phyloP scores from a whole-genome alignment of 257 asterid genomes.

The Nicotiana benthamiana region DNA sequence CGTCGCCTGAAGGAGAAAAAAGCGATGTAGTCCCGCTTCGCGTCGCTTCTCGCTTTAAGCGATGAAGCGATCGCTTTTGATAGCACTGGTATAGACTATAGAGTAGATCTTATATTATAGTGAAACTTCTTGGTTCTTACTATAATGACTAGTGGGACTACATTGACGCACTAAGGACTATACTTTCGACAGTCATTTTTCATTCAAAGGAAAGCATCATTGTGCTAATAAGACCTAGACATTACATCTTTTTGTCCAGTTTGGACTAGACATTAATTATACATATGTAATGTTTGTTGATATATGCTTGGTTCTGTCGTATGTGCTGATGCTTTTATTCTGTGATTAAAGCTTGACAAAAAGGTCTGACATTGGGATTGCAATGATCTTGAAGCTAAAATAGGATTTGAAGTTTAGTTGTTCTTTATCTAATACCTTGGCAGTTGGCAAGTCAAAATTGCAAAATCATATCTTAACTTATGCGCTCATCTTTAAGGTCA shows the following conservation, averaged over 20 bases:
- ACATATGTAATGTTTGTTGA: not conserved
- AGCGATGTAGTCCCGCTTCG: too few species aligned
- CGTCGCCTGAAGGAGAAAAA: too few species aligned
- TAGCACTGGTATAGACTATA: not conserved
- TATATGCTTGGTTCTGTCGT: not conserved
- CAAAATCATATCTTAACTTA: not conserved
- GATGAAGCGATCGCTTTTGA: too few species aligned
- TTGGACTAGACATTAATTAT: not conserved
- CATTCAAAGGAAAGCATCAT: not conserved
- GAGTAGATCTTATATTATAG: not conserved
- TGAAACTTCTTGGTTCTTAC: not conserved
- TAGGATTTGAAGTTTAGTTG: not conserved
- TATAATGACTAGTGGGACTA: not conserved
- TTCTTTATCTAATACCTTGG: not conserved
- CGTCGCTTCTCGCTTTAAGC: too few species aligned
- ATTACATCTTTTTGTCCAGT: not conserved
- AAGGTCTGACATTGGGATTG: not conserved
- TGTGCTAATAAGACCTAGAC: not conserved
- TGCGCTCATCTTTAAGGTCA: not conserved
- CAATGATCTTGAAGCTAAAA: not conserved
- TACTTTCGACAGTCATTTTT: not conserved
- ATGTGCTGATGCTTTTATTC: not conserved
- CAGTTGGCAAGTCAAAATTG: not conserved
- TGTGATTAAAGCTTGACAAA: not conserved
- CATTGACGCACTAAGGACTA: not conserved